Conservation (phyloP, 345 rosid species). For the Eucalyptus sp. region DNA sequence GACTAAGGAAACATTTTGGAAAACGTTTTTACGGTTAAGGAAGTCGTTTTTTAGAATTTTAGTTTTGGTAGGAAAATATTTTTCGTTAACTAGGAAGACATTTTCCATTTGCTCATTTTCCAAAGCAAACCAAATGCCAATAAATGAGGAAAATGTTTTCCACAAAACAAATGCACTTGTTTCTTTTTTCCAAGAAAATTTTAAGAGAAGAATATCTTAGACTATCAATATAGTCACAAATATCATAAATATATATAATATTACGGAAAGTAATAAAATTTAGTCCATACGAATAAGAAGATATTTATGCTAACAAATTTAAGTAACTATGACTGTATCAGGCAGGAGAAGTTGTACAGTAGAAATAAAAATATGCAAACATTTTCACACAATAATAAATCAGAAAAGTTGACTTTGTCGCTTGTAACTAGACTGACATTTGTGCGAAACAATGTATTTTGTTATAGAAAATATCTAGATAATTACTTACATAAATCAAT, state of each 20-base stretch:
- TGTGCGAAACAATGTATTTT: no score
- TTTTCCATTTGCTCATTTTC: fast-evolving
- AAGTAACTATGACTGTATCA: background rate
- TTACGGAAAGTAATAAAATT: background rate
- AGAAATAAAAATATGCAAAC: background rate
- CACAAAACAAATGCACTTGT: no score
- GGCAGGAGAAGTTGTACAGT: background rate
- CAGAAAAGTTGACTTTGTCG: no score
- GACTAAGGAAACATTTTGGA: no score
- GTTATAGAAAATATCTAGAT: no score
- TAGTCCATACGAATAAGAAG: background rate
- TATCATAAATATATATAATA: background rate
- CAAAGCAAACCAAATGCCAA: fast-evolving
- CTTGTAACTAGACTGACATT: no score
- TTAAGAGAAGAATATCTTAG: background rate
- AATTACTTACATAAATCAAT: no score
- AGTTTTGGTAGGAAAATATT: no score
- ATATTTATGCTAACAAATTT: background rate
- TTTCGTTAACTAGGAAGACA: no score
- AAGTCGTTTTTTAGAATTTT: no score
- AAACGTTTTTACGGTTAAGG: fast-evolving
- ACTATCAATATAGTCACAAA: background rate
- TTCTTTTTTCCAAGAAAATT: background rate
- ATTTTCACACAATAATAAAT: background rate
- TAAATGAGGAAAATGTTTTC: no score